phyloP scores from a whole-genome alignment of 2,329 filamentous ascomycete genomes.

The Claviceps arundinis region DNA sequence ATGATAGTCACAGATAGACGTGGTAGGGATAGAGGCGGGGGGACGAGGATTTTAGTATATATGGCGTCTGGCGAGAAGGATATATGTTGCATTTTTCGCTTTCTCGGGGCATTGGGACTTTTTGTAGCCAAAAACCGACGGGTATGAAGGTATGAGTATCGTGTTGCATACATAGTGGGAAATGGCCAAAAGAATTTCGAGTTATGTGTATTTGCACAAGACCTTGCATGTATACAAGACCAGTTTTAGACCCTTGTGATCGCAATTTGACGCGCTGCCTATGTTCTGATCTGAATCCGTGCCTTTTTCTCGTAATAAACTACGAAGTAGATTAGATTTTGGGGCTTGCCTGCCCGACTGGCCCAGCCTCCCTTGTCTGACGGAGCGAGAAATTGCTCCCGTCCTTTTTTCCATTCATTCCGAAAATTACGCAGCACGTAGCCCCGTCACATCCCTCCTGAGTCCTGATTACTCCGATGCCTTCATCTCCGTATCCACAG shows the following conservation, averaged over 20 bases:
- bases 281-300: background rate
- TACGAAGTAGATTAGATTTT: background rate
- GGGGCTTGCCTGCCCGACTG: no score
- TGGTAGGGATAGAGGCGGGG: background rate
- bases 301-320: background rate
- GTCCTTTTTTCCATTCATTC: no score
- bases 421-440: background rate
- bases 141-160: background rate
- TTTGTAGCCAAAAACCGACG: background rate
- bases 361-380: background rate
- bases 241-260: background rate
- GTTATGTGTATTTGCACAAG: background rate
- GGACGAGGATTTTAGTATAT: background rate
- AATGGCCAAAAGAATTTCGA: no score
- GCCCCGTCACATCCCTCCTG: background rate
- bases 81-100: background rate
- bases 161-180: background rate
- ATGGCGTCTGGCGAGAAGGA: conserved; percentile 2
- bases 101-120: background rate
- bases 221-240: background rate
- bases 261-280: background rate
- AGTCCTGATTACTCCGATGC: conserved; percentile 13
- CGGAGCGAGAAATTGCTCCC: background rate
- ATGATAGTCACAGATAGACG: background rate
- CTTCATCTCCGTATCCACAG: conserved; percentile 25